Conservation (phyloP, 805 yeast species). For the Saturnispora halmiae region DNA sequence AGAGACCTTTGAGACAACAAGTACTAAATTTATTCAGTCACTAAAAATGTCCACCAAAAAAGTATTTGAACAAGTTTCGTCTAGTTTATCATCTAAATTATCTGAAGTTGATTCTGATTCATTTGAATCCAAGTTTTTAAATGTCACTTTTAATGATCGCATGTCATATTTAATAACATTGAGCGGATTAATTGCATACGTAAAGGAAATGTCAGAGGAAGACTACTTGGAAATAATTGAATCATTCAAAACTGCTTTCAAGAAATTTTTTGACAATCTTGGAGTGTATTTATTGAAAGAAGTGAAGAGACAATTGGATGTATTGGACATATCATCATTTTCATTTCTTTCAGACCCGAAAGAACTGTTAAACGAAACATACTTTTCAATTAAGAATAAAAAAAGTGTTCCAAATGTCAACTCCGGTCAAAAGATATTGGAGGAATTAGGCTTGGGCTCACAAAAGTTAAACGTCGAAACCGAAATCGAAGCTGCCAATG, state of each 20-base stretch:
- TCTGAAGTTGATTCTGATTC: constrained; percentile 12
- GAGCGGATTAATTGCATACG: constrained; percentile 44
- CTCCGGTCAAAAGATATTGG: constrained; percentile 17
- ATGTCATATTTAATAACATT: constrained; percentile 36
- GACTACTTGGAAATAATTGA: constrained; percentile 37
- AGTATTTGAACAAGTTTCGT: constrained; percentile 21
- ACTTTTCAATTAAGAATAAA: constrained; percentile 9
- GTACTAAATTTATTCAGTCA: constrained; percentile 39
- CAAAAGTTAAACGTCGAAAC: neutral
- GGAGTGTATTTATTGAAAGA: constrained; percentile 15
- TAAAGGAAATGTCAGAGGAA: constrained; percentile 45
- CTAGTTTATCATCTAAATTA: constrained; percentile 26
- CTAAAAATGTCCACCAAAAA: constrained; percentile 29
- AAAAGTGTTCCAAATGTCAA: constrained; percentile 8
- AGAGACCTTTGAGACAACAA: constrained; percentile 47
- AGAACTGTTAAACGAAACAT: constrained; percentile 15
- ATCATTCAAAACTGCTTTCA: constrained; percentile 29
- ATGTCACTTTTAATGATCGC: constrained; percentile 18
- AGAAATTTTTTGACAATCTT: constrained; percentile 24
- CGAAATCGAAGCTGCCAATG: neutral
- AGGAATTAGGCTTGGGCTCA: constrained; percentile 19
- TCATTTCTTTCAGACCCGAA: constrained; percentile 19
- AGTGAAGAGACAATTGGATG: constrained; percentile 12
- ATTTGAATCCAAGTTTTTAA: constrained; percentile 12
- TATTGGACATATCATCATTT: constrained; percentile 9